Conservation (phyloP, 306 rosid genomes). For the Vachellia collinsii region DNA sequence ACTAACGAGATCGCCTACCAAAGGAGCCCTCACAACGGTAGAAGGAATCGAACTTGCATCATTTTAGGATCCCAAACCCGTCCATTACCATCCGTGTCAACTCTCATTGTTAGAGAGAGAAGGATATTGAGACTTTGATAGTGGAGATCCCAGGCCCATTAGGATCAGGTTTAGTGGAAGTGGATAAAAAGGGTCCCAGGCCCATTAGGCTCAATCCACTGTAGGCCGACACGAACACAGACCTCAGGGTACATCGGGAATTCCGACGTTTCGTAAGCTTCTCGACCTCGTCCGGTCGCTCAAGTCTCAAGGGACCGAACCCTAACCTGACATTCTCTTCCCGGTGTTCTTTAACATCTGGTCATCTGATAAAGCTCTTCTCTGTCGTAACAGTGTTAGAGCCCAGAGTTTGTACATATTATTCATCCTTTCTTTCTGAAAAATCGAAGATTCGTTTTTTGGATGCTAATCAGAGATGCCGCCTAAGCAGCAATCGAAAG, state of each 20-base stretch:
- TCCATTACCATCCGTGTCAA: no score
- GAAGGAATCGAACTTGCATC: no score
- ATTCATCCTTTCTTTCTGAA: no score
- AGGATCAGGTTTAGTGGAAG: not conserved
- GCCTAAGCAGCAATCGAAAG: conserved; percentile 64
- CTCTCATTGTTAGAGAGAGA: no score
- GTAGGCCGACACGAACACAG: not conserved
- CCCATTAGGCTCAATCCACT: not conserved
- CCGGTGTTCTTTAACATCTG: not conserved
- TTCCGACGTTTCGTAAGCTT: conserved; percentile 6
- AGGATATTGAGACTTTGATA: no score
- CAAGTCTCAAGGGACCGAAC: not conserved
- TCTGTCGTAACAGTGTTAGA: not conserved
- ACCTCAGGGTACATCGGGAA: conserved; percentile 2
- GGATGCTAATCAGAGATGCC: conserved; percentile 54
- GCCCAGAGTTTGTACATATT: not conserved
- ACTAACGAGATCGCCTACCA: no score
- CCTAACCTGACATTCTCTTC: conserved; percentile 20
- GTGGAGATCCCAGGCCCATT: no score
- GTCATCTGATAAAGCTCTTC: not conserved
- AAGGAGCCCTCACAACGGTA: no score
- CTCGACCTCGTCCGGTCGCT: conserved; percentile 1
- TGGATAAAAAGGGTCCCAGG: not conserved
- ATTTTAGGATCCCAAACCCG: no score
- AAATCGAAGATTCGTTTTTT: not conserved